Conservation (phyloP, 306 rosid species). For the Gastrolobium bilobum region DNA sequence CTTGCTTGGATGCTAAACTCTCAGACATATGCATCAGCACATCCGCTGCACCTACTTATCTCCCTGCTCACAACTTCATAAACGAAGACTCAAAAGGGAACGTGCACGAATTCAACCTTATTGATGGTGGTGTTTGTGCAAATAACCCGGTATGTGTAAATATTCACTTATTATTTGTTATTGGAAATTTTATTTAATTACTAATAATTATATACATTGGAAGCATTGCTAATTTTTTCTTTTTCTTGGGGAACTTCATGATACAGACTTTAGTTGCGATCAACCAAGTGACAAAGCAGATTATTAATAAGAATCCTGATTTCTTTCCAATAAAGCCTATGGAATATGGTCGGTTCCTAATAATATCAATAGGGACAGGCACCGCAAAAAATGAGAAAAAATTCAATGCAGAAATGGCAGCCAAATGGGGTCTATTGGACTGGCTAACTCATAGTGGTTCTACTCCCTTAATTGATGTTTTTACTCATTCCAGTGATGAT, state of each 20-base stretch:
- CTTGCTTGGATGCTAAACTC: conserved; percentile 55
- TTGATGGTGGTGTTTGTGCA: conserved; percentile 79
- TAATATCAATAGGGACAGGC: conserved; percentile 62
- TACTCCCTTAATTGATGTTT: conserved; percentile 54
- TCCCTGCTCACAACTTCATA: conserved; percentile 63
- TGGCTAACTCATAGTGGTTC: conserved; percentile 50
- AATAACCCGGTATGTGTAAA: conserved; percentile 84
- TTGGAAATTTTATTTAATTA: neutral
- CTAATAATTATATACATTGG: neutral
- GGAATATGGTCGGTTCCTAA: conserved; percentile 48
- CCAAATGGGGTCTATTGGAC: conserved; percentile 56
- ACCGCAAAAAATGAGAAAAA: conserved; percentile 49
- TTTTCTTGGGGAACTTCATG: conserved; percentile 20
- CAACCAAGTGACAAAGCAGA: conserved; percentile 54
- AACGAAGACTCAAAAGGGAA: conserved; percentile 46
- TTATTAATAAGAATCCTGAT: conserved; percentile 40
- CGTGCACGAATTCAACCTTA: conserved; percentile 61
- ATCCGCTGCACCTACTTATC: conserved; percentile 72
- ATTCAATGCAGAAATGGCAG: conserved; percentile 47
- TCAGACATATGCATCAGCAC: conserved; percentile 69
- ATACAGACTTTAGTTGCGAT: conserved; percentile 51
- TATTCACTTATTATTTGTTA: conserved; percentile 5
- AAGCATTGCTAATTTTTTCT: conserved; percentile 45
- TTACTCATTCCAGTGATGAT: conserved; percentile 58
- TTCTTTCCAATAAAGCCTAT: conserved; percentile 53